Evolutionary conservation across 352 stramenopile species (phyloP).

Genomic region (Phytophthora fragariaefolia): DNA sequence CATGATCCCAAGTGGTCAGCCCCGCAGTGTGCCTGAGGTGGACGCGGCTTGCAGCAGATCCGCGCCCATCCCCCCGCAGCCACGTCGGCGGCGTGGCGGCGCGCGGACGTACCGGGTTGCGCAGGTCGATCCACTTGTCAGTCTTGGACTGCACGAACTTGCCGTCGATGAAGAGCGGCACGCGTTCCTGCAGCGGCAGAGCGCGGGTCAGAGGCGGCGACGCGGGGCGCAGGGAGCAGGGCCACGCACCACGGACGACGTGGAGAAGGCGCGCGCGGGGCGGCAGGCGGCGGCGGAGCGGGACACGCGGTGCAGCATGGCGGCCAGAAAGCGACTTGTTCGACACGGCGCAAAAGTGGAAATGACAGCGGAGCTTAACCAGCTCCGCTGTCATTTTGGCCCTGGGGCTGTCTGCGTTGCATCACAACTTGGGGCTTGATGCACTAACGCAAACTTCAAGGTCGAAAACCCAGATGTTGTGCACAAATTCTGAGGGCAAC

Average conservation of each 20-base stretch:
- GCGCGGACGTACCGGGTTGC: conserved; percentile 71
- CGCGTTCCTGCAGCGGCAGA: conserved; percentile 50
- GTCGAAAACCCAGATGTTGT: conserved; percentile 5
- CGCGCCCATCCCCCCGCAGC: neutral
- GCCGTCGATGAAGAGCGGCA: conserved; percentile 93
- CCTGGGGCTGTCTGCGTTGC: no score
- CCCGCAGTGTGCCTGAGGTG: no score
- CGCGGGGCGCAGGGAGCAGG: neutral
- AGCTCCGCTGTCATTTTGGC: no score
- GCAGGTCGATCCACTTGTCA: conserved; percentile 92
- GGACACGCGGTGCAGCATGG: conserved; percentile 40
- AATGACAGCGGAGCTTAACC: conserved; percentile 15
- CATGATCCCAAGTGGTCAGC: no score
- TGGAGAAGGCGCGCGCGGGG: conserved; percentile 52
- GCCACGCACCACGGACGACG: conserved; percentile 41
- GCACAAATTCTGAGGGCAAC: neutral
- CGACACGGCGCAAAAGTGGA: conserved; percentile 21
- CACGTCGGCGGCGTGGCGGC: neutral
- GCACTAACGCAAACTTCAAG: conserved; percentile 35
- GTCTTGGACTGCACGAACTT: conserved; percentile 93
- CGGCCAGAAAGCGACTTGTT: neutral
- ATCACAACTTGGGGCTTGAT: conserved; percentile 26
- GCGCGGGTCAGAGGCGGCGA: neutral
- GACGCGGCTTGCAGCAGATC: conserved; percentile 29
- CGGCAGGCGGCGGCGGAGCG: conserved; percentile 27